These are phyloP conservation scores for Plasmodiophora brassicae DNA, from an alignment of 208 protist species.

Conservation along the genomic window DNA sequence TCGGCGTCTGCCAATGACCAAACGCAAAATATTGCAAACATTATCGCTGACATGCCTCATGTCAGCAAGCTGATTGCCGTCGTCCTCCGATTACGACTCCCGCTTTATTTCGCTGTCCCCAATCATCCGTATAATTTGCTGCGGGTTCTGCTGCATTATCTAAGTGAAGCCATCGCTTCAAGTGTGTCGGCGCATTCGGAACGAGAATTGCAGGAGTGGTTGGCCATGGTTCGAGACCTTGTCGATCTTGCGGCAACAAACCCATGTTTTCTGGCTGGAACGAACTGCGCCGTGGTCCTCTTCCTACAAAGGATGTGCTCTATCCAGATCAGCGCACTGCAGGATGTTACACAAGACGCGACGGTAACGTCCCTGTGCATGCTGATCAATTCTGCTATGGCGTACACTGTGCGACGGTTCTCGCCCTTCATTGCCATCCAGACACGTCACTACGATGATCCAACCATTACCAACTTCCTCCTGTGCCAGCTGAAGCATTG, in stretches of 20 bases:
- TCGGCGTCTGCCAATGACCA: too few species aligned
- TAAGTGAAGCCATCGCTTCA: background rate
- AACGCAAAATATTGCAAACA: background rate
- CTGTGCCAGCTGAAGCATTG: background rate
- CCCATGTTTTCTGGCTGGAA: background rate
- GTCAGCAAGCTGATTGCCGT: background rate
- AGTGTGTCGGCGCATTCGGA: background rate
- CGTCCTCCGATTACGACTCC: background rate
- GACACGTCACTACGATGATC: background rate
- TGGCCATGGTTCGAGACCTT: background rate
- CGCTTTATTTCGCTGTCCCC: background rate
- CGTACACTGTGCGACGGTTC: background rate
- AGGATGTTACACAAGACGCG: background rate
- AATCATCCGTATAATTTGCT: background rate
- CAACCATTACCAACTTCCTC: background rate
- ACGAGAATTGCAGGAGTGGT: background rate
- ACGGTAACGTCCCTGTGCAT: too few species aligned
- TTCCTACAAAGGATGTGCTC: constrained; percentile 5
- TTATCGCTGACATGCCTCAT: background rate
- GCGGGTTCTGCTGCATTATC: background rate
- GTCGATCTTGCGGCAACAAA: background rate
- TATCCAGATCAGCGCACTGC: background rate
- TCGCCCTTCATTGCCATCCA: constrained; percentile 5
- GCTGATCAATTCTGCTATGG: too few species aligned
- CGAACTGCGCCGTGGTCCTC: background rate